Evolutionary conservation across 306 rosid species (phyloP).

Genomic region (Lathyrus sativus): DNA sequence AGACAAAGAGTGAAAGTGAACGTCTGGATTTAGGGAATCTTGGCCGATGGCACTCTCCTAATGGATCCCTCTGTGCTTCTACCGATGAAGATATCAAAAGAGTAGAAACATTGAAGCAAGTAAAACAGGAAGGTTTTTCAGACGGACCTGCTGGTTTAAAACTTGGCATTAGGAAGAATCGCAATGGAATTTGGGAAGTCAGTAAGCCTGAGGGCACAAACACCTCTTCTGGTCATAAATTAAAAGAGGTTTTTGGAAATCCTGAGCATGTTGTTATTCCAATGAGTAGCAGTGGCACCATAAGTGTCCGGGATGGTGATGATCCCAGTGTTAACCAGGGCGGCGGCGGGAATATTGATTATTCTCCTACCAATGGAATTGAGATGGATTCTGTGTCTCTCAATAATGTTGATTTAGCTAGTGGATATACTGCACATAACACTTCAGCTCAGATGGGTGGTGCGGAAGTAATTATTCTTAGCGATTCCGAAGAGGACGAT

Average conservation of each 20-base stretch:
- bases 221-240: conserved; percentile 61
- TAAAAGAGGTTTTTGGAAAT: conserved; percentile 64
- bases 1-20: conserved; percentile 81
- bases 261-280: conserved; percentile 79
- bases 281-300: conserved; percentile 96
- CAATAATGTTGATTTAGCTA: conserved; percentile 62
- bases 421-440: conserved; percentile 61
- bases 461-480: conserved; percentile 80
- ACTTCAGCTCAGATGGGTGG: conserved; percentile 61
- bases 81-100: conserved; percentile 51
- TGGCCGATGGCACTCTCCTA: conserved; percentile 77
- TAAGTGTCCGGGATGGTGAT: conserved; percentile 90
- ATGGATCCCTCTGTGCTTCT: conserved; percentile 55
- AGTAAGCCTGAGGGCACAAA: conserved; percentile 76
- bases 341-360: conserved; percentile 71
- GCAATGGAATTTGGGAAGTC: conserved; percentile 85
- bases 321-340: conserved; percentile 96
- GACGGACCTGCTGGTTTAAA: conserved; percentile 79
- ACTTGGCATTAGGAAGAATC: conserved; percentile 81
- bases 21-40: conserved; percentile 74
- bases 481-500: conserved; percentile 94
- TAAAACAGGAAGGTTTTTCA: conserved; percentile 89
- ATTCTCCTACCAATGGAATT: conserved; percentile 61
- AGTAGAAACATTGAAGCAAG: conserved; percentile 65
- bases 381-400: conserved; percentile 79